A percentile compares a stretch with the other conserved stretches of the same genome.
phyloP scores from a whole-genome alignment of 805 yeast genomes.

The Ogataea polymorpha region DNA sequence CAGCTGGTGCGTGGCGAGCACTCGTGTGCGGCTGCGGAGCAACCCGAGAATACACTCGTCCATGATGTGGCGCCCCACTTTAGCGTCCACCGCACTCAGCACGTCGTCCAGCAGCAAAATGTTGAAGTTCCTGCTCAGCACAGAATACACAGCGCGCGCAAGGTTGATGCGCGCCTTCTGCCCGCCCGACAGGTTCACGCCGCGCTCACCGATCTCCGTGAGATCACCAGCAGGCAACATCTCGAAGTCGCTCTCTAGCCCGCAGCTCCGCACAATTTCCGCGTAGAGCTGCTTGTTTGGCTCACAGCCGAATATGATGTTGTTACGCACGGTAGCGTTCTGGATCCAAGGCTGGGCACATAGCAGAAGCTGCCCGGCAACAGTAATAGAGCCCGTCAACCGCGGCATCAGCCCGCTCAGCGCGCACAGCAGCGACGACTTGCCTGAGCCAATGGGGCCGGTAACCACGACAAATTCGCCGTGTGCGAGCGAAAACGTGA shows the following conservation, averaged over 20 bases:
- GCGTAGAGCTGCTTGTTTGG: slow-evolving; percentile 49
- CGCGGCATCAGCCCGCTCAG: slow-evolving; percentile 66
- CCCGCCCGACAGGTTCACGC: slow-evolving; percentile 82
- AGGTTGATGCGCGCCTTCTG: slow-evolving; percentile 76
- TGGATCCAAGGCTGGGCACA: slow-evolving; percentile 74
- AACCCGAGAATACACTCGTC: slow-evolving; percentile 61
- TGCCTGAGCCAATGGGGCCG: slow-evolving; percentile 68
- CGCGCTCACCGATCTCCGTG: slow-evolving; percentile 84
- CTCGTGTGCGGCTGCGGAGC: slow-evolving; percentile 56
- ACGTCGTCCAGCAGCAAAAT: slow-evolving; percentile 62
- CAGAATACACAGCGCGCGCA: slow-evolving; percentile 66
- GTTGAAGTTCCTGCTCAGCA: slow-evolving; percentile 39
- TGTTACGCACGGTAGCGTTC: slow-evolving; percentile 73
- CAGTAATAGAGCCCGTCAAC: slow-evolving; percentile 45
- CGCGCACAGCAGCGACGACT: slow-evolving; percentile 68
- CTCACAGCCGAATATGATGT: slow-evolving; percentile 61
- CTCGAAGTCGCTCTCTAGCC: slow-evolving; percentile 62
- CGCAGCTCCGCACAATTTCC: slow-evolving; percentile 58
- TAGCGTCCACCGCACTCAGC: slow-evolving; percentile 70
- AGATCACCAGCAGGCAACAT: slow-evolving; percentile 70
- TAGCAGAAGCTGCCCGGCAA: slow-evolving; percentile 51
- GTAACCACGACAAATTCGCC: slow-evolving; percentile 69
- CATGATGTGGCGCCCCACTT: slow-evolving; percentile 57
- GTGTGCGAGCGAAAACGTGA: slow-evolving; percentile 1
- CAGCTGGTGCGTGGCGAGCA: slow-evolving; percentile 83